A percentile compares a stretch with the other conserved stretches of the same genome.
phyloP scores from a whole-genome alignment of 2,329 filamentous ascomycete species.

The Aureobasidium vineae region DNA sequence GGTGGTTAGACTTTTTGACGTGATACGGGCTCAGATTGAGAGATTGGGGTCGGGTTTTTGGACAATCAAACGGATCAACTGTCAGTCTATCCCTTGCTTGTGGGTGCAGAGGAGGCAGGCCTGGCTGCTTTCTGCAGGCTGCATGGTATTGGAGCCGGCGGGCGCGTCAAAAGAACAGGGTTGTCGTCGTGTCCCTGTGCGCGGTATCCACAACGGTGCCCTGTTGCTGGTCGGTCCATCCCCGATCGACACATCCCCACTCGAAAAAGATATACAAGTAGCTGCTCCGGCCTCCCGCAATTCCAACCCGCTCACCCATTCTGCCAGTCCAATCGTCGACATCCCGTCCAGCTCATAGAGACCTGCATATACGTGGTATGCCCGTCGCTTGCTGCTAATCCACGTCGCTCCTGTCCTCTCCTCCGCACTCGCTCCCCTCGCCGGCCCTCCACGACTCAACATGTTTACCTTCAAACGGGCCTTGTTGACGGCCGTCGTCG shows the following conservation, averaged over 20 bases:
- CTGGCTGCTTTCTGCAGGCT: conserved; percentile 10
- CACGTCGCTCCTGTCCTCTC: neutral
- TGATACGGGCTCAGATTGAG: conserved; percentile 13
- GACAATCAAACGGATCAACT: conserved; percentile 24
- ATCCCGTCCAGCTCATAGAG: conserved; percentile 16
- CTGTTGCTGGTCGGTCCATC: conserved; percentile 2
- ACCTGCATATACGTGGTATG: conserved; percentile 23
- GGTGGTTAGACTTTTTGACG: conserved; percentile 17
- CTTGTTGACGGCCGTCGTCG: conserved; percentile 65
- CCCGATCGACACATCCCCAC: conserved; percentile 22
- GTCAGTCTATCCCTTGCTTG: conserved; percentile 3
- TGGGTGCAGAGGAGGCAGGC: neutral
- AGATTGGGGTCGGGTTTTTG: neutral
- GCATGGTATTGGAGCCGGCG: neutral
- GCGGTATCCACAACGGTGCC: conserved; percentile 10
- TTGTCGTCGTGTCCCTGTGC: conserved; percentile 20
- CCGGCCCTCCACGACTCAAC: conserved; percentile 20
- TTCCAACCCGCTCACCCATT: neutral
- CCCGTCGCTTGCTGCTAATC: conserved; percentile 18
- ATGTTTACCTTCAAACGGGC: conserved; percentile 82
- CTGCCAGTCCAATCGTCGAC: neutral
- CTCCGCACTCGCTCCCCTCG: neutral
- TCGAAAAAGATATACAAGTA: conserved; percentile 15
- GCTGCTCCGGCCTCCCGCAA: conserved; percentile 14
- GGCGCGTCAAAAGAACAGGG: conserved; percentile 14